Percentiles rank a stretch among this genome's conserved stretches.
These are phyloP conservation scores for Lagenidium giganteum DNA, from an alignment of 352 stramenopile species.

Conservation along the genomic window DNA sequence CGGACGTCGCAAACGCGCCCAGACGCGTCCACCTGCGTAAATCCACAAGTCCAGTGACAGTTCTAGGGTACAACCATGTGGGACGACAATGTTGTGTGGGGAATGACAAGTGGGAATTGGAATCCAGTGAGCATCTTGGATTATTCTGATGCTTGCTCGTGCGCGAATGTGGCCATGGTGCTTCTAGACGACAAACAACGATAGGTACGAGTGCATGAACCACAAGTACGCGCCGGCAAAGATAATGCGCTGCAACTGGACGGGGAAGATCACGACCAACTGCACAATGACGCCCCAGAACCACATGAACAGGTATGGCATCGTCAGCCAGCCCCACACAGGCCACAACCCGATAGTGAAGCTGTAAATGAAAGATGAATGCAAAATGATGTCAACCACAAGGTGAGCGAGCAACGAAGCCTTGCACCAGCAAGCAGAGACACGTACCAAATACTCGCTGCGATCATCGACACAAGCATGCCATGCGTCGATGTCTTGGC, in stretches of 20 bases:
- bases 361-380: slow-evolving; percentile 18
- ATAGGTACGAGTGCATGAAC: slow-evolving; percentile 76
- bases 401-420: neutral
- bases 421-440: neutral
- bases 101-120: no score
- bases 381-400: neutral
- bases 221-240: slow-evolving; percentile 54
- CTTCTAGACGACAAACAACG: slow-evolving; percentile 23
- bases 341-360: slow-evolving; percentile 72
- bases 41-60: no score
- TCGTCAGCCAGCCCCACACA: slow-evolving; percentile 67
- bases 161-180: neutral
- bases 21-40: no score
- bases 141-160: neutral
- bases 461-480: slow-evolving; percentile 55
- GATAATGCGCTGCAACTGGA: slow-evolving; percentile 52
- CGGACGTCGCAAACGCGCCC: no score
- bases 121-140: no score
- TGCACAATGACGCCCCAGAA: slow-evolving; percentile 78
- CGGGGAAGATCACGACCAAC: slow-evolving; percentile 54
- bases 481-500: slow-evolving; percentile 61
- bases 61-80: no score
- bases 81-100: no score
- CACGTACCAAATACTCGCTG: slow-evolving; percentile 47
- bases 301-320: slow-evolving; percentile 80